phyloP scores from a whole-genome alignment of 371 early-diverging fungal genomes.

The Nosema muscidifuracis region DNA sequence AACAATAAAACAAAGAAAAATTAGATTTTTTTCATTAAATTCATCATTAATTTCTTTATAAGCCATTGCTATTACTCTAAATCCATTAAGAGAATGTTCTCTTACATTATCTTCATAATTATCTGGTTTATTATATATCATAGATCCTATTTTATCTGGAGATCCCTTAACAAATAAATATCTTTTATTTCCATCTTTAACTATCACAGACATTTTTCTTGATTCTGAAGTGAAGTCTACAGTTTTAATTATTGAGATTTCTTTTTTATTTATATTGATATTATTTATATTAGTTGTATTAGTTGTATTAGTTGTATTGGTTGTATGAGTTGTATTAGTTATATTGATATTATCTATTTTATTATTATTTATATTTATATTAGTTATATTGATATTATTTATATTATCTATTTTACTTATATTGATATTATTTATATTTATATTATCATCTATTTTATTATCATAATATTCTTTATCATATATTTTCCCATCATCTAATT shows the following conservation, averaged over 20 bases:
- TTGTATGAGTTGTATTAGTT: no score
- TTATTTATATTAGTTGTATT: no score
- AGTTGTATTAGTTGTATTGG: no score
- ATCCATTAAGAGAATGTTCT: slow-evolving; percentile 49
- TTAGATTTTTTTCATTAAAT: slow-evolving; percentile 64
- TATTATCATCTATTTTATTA: background rate
- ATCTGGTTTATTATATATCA: slow-evolving; percentile 31
- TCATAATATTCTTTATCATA: slow-evolving; percentile 11
- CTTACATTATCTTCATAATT: slow-evolving; percentile 39
- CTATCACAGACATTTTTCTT: slow-evolving; percentile 86
- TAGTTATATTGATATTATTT: no score
- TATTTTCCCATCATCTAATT: background rate
- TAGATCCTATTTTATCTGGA: slow-evolving; percentile 47
- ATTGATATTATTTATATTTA: no score
- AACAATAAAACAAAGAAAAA: slow-evolving; percentile 84
- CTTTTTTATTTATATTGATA: no score
- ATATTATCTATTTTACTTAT: no score
- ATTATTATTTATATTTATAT: no score
- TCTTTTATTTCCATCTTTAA: slow-evolving; percentile 61
- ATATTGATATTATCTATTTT: no score
- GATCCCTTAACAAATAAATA: slow-evolving; percentile 60
- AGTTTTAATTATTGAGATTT: slow-evolving; percentile 65
- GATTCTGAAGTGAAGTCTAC: slow-evolving; percentile 85
- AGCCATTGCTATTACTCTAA: slow-evolving; percentile 59
- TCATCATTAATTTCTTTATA: slow-evolving; percentile 39